Evolutionary conservation across 192 early-diverging fungal species (phyloP), one percentile per base, ranked within the genome.

Genomic region (Borealophlyctis nickersoniae): DNA sequence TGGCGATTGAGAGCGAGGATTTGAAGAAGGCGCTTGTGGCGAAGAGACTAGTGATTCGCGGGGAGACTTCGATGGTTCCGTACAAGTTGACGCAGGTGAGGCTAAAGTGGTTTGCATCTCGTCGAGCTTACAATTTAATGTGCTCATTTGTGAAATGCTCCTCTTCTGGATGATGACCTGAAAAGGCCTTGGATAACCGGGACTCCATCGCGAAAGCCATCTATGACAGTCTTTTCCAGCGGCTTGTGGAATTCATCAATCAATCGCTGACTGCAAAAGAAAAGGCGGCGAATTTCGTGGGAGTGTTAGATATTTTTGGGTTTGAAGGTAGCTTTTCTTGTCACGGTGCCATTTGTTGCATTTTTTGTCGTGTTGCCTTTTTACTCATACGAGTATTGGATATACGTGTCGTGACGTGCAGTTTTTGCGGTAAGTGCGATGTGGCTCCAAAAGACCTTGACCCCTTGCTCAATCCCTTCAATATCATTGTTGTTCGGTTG

Each of bases 1-100:
- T 96, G 55, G 92, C 90, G 23, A 86, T 98, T 0, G 80, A 89
- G 31, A 80, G 77, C 4, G 78, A 81, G 24, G 77, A 85, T 1
- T 82, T 98, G 62, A 73, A 87, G 60, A 81, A 85, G 61, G 83
- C 89, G 22, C 76, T 98, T 54, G 91, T 91, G 5, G 88, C 86
- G 78, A 86, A 90, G 73, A 93, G 89, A 23, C 86, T 92, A 64
- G 78, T 91, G 62, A 88, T 98, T 54, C 88, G 92, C 67, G 86
- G 85, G 64, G 94, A 96, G 67, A 81, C 91, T 48, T 91, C 88
- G 32, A 92, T 95, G 60, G 91, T 93, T 4, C 94, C 95, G 19
- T 83, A 97, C 2, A 98, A 96, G 71, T 56, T 77, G 19, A 73
- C 81, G 24, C 95, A 98, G 67, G 76, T 78, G 60, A 66, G 39